Conservation (phyloP, 2,329 filamentous ascomycete genomes). For the Aspergillus pseudoterreus region DNA sequence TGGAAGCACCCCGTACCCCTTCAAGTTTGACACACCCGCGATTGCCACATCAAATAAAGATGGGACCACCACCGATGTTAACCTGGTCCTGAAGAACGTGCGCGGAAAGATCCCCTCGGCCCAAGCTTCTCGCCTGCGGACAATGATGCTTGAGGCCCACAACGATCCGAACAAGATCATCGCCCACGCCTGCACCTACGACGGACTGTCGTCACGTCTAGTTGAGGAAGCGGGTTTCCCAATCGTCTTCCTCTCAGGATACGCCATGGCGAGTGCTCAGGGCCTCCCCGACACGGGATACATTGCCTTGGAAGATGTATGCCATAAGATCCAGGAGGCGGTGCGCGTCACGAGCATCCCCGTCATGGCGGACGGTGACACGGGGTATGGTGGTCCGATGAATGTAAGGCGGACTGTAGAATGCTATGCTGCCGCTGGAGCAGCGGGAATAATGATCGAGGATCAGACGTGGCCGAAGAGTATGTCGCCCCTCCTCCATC, state of each 20-base stretch:
- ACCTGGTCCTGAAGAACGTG: conserved; percentile 22
- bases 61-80: conserved; percentile 1
- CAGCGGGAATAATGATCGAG: conserved; percentile 43
- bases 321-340: conserved; percentile 43
- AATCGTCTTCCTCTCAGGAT: conserved; percentile 44
- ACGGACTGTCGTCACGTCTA: conserved; percentile 43
- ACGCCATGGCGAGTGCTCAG: conserved; percentile 39
- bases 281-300: conserved; percentile 49
- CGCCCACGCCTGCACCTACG: conserved; percentile 43
- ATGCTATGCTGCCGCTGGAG: conserved; percentile 40
- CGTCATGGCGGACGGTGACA: conserved; percentile 47
- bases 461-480: conserved; percentile 50
- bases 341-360: conserved; percentile 38
- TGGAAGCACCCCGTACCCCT: conserved; percentile 9
- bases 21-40: conserved; percentile 6
- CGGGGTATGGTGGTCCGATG: conserved; percentile 48
- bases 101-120: conserved; percentile 36
- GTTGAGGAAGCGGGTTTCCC: conserved; percentile 47
- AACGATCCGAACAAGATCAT: conserved; percentile 43
- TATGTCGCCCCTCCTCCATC: conserved; percentile 16
- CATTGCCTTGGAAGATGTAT: conserved; percentile 48
- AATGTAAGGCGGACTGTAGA: conserved; percentile 48
- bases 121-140: conserved; percentile 34
- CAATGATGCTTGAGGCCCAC: conserved; percentile 33
- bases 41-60: background rate